phyloP scores from a whole-genome alignment of 768 basidiomycete genomes.

The Lentinula sp. region DNA sequence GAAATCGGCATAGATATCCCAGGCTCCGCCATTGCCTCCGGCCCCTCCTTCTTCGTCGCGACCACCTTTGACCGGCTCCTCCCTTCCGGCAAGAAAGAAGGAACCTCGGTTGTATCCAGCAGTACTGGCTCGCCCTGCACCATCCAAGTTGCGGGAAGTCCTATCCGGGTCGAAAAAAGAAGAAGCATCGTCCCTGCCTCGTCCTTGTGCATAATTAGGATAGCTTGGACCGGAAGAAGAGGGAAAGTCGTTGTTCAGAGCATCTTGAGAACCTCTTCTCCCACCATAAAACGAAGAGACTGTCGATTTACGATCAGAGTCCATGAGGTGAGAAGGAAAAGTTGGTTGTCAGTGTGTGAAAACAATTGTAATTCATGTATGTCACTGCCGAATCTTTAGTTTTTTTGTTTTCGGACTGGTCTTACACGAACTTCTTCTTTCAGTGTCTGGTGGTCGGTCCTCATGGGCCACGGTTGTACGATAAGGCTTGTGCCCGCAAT shows the following conservation, averaged over 20 bases:
- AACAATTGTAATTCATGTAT: background rate
- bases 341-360: background rate
- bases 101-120: slow-evolving; percentile 74
- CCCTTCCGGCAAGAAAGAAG: slow-evolving; percentile 61
- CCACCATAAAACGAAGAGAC: slow-evolving; percentile 78
- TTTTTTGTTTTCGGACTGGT: background rate
- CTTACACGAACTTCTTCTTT: no score
- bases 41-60: slow-evolving; percentile 52
- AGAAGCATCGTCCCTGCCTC: slow-evolving; percentile 58
- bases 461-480: no score
- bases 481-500: no score
- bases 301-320: slow-evolving; percentile 71
- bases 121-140: slow-evolving; percentile 28
- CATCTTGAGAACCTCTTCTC: slow-evolving; percentile 55
- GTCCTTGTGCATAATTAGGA: slow-evolving; percentile 19
- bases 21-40: slow-evolving; percentile 37
- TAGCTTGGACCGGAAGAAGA: slow-evolving; percentile 21
- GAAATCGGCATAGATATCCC: slow-evolving; percentile 87
- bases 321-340: slow-evolving; percentile 37
- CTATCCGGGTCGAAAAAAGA: slow-evolving; percentile 59
- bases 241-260: slow-evolving; percentile 49
- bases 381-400: background rate
- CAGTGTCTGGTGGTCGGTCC: no score
- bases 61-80: slow-evolving; percentile 76
- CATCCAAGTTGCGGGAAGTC: slow-evolving; percentile 32